These are phyloP conservation scores for Xylaria polymorpha DNA, from an alignment of 2,329 filamentous ascomycete species.

Conservation along the genomic window DNA sequence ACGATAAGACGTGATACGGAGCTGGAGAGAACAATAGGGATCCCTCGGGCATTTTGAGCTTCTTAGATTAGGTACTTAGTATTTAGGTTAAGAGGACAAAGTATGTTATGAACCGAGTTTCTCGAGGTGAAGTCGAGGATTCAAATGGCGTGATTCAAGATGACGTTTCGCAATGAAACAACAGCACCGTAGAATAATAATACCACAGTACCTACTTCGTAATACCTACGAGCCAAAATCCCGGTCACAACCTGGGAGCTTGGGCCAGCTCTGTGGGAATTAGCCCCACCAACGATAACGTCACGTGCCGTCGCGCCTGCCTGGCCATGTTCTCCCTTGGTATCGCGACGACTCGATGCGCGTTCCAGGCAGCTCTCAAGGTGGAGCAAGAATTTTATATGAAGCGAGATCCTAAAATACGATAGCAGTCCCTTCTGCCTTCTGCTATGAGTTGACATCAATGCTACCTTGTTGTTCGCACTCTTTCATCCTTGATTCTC, in stretches of 20 bases:
- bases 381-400: constrained; percentile 18
- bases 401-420: constrained; percentile 3
- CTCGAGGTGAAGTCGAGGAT: constrained; percentile 31
- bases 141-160: constrained; percentile 15
- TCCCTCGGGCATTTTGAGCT: constrained; percentile 56
- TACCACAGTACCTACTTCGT: too few species aligned
- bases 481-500: constrained; percentile 18
- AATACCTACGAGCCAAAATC: neutral
- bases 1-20: constrained; percentile 83
- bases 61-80: neutral
- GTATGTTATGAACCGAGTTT: constrained; percentile 3
- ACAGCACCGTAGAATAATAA: too few species aligned
- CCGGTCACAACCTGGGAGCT: neutral
- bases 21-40: constrained; percentile 71
- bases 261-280: constrained; percentile 34
- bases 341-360: constrained; percentile 32
- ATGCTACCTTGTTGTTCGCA: constrained; percentile 7
- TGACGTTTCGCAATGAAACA: constrained; percentile 11
- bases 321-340: constrained; percentile 33
- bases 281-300: constrained; percentile 11
- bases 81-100: constrained; percentile 1
- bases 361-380: constrained; percentile 39
- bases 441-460: constrained; percentile 5
- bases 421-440: neutral
- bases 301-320: constrained; percentile 48